Conservation (phyloP, 306 rosid species). For the Acacia crassicarpa region DNA sequence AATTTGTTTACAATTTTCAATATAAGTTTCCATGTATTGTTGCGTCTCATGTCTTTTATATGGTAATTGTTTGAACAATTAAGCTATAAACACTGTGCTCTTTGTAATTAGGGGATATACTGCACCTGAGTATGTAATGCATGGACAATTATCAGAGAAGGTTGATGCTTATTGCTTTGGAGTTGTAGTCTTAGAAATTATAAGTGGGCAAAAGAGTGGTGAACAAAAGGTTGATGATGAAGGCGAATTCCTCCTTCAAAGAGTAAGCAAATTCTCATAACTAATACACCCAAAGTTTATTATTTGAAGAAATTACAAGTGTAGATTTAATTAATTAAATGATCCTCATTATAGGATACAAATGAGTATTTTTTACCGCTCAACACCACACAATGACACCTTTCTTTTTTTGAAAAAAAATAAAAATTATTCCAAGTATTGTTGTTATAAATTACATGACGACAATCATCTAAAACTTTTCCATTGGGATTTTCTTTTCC, state of each 20-base stretch:
- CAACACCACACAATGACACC: background rate
- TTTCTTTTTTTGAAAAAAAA: no score
- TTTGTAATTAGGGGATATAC: background rate
- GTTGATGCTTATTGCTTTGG: background rate
- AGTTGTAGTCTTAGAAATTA: background rate
- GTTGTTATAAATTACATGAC: background rate
- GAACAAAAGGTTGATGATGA: background rate
- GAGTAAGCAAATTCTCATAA: background rate
- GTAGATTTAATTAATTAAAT: background rate
- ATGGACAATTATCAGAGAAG: conserved; percentile 3
- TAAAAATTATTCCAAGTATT: background rate
- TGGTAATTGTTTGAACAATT: background rate
- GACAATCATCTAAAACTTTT: background rate
- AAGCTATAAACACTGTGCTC: background rate
- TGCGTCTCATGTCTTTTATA: background rate
- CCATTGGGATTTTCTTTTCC: background rate
- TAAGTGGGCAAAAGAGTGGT: background rate
- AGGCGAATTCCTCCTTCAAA: background rate
- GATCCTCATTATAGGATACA: background rate
- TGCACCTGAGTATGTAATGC: background rate
- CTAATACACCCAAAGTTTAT: background rate
- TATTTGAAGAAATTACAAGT: background rate
- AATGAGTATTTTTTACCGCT: background rate
- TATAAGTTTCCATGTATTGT: background rate
- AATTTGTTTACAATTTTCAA: background rate